Evolutionary conservation across 768 basidiomycete species (phyloP).

Genomic region (Mycena alexandri): DNA sequence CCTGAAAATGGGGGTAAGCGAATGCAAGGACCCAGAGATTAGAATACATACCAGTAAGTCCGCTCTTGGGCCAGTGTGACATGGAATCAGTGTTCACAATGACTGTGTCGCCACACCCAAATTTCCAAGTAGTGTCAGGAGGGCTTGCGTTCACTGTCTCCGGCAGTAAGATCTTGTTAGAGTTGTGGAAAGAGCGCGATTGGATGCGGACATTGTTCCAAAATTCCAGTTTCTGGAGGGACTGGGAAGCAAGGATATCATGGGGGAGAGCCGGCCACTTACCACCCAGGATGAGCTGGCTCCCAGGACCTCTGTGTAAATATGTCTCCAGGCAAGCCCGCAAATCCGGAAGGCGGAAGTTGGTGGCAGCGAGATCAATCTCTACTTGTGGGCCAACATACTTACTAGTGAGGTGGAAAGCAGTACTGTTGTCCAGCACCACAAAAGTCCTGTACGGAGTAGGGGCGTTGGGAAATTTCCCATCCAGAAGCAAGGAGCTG

Average conservation of each 20-base stretch:
- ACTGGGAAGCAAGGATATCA: background rate
- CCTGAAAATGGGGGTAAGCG: conserved; percentile 12
- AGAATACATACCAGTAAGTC: background rate
- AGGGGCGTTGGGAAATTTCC: background rate
- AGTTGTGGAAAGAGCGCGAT: background rate
- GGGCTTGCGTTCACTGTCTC: background rate
- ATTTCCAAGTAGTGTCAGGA: background rate
- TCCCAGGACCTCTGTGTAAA: background rate
- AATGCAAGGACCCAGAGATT: too few species aligned
- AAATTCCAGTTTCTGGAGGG: background rate
- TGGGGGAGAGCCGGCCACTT: background rate
- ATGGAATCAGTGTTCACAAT: background rate
- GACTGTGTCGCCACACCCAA: background rate
- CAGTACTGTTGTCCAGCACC: background rate
- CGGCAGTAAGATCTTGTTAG: background rate
- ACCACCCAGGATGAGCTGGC: background rate
- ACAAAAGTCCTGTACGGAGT: background rate
- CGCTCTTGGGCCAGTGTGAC: background rate
- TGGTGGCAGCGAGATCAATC: background rate
- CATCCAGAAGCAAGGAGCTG: background rate
- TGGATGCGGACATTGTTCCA: background rate
- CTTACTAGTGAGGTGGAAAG: background rate
- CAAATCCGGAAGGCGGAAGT: background rate
- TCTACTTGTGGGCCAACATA: background rate
- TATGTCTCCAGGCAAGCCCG: background rate